Conservation (phyloP, 2,329 filamentous ascomycete species). For the Paecilomyces niveus region DNA sequence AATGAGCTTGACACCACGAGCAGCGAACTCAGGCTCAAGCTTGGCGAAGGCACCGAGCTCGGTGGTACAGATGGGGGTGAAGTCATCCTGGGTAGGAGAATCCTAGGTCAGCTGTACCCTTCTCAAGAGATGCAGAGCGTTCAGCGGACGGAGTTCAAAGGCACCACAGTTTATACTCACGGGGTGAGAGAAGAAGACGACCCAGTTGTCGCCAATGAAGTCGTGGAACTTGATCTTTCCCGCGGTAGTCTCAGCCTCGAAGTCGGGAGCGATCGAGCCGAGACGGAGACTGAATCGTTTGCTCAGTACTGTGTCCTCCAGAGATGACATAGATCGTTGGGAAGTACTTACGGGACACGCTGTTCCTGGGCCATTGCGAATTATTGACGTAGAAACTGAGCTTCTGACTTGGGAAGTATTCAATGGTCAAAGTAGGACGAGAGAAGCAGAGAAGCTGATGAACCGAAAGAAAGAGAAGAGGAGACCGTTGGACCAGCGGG, state of each 20-base stretch:
- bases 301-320: slow-evolving; percentile 6
- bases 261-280: slow-evolving; percentile 61
- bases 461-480: slow-evolving; percentile 7
- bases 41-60: slow-evolving; percentile 91
- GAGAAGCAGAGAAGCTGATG: slow-evolving; percentile 6
- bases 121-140: neutral
- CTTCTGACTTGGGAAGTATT: neutral
- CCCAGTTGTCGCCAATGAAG: slow-evolving; percentile 64
- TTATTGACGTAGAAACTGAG: neutral
- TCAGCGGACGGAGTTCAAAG: neutral
- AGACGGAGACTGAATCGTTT: slow-evolving; percentile 49
- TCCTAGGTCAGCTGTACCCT: neutral
- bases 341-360: slow-evolving; percentile 34
- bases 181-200: slow-evolving; percentile 65
- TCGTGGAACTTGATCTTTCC: slow-evolving; percentile 65
- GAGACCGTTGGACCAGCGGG: neutral
- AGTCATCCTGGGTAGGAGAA: slow-evolving; percentile 48
- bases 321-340: neutral
- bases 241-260: slow-evolving; percentile 60
- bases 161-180: slow-evolving; percentile 22
- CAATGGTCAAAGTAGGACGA: neutral
- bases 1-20: slow-evolving; percentile 84
- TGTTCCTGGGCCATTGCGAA: slow-evolving; percentile 36
- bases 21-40: slow-evolving; percentile 78
- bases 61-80: slow-evolving; percentile 92